phyloP scores from a whole-genome alignment of 1,284 basidiomycete genomes.

The Ceraceosorus guamensis region DNA sequence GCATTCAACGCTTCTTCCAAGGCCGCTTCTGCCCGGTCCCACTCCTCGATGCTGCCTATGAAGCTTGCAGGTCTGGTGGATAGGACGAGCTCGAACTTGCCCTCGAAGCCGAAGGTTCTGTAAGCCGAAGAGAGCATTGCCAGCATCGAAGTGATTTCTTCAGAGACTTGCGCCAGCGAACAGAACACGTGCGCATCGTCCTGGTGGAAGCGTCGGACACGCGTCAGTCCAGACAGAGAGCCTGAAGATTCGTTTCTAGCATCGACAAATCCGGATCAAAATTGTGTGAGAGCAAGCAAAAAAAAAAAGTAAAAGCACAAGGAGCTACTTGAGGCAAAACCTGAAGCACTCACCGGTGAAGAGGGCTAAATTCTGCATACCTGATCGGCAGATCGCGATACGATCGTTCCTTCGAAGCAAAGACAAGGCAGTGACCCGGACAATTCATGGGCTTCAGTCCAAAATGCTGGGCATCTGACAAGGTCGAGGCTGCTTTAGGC shows the following conservation, averaged over 20 bases:
- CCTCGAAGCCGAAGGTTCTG: conserved; percentile 37
- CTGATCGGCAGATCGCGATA: conserved; percentile 43
- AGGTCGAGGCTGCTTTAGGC: background rate
- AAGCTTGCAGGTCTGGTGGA: conserved; percentile 39
- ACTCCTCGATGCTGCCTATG: conserved; percentile 31
- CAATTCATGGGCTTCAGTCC: conserved; percentile 48
- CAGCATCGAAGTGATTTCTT: conserved; percentile 41
- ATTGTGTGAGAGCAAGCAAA: background rate
- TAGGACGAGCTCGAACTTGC: conserved; percentile 40
- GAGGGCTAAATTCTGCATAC: conserved; percentile 40
- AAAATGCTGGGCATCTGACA: conserved; percentile 13
- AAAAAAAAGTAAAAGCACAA: background rate
- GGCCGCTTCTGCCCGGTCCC: conserved; percentile 36
- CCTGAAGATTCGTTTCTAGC: conserved; percentile 38
- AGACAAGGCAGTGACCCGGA: conserved; percentile 44
- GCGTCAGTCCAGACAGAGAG: conserved; percentile 37
- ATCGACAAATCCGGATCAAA: background rate
- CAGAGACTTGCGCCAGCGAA: conserved; percentile 27
- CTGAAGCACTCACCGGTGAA: conserved; percentile 20
- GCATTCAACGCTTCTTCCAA: conserved; percentile 29
- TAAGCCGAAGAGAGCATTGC: conserved; percentile 44
- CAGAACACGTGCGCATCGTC: conserved; percentile 48
- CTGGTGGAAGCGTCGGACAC: conserved; percentile 43
- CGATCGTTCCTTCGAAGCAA: conserved; percentile 29
- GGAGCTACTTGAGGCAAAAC: no score